Evolutionary conservation across 2,329 filamentous ascomycete species (phyloP).

Genomic region (Botrytis tulipae): DNA sequence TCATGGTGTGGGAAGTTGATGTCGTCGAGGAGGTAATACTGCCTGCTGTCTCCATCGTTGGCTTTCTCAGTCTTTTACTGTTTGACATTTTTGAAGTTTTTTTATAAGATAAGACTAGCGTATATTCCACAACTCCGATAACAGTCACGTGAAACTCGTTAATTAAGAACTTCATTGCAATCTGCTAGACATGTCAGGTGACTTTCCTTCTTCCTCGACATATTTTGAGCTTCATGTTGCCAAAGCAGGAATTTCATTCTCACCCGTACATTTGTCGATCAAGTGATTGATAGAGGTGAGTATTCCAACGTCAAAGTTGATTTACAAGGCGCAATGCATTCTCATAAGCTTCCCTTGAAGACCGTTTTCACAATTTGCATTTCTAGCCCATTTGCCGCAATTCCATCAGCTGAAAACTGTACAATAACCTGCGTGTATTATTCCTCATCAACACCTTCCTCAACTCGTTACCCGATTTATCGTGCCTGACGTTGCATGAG

Average conservation of each 20-base stretch:
- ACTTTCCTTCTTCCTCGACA: not conserved
- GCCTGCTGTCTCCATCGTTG: slow-evolving; percentile 34
- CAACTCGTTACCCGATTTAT: not conserved
- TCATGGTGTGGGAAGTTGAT: slow-evolving; percentile 64
- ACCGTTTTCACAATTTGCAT: not conserved
- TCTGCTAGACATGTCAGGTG: not conserved
- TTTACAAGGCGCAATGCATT: not conserved
- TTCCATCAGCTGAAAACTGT: not conserved
- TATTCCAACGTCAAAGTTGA: not conserved
- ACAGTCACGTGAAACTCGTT: slow-evolving; percentile 16
- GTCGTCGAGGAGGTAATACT: slow-evolving; percentile 60
- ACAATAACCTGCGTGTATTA: not conserved
- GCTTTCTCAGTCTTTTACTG: slow-evolving; percentile 4
- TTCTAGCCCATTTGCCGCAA: not conserved
- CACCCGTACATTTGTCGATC: not conserved
- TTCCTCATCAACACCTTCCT: not conserved
- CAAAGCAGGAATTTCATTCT: not conserved
- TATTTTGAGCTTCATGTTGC: not conserved
- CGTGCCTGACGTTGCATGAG: not conserved
- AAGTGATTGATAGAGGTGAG: slow-evolving; percentile 1
- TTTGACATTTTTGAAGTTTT: slow-evolving; percentile 23
- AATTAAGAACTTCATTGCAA: not conserved
- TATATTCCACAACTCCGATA: slow-evolving; percentile 10
- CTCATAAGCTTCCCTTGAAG: not conserved
- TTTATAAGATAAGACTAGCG: slow-evolving; percentile 23